These are phyloP conservation scores for Auriscalpium orientale DNA, from an alignment of 768 basidiomycete species.

Conservation along the genomic window DNA sequence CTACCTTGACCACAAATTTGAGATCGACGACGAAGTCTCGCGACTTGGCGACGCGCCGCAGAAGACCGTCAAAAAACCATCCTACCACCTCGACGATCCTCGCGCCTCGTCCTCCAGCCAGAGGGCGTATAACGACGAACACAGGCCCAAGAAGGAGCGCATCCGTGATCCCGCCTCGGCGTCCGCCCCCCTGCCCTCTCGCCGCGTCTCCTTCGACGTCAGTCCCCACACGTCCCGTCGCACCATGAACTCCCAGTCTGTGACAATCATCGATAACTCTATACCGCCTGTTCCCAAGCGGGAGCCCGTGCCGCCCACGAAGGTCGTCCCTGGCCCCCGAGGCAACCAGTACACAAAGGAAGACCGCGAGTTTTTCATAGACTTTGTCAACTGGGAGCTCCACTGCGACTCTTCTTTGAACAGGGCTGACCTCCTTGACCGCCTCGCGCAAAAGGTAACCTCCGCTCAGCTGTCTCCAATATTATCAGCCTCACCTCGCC, in stretches of 20 bases:
- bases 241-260: background rate
- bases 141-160: background rate
- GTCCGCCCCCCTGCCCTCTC: background rate
- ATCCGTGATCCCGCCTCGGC: background rate
- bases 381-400: slow-evolving; percentile 57
- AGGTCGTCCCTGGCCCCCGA: slow-evolving; percentile 31
- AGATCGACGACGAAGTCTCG: slow-evolving; percentile 38
- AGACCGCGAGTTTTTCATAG: slow-evolving; percentile 60
- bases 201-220: background rate
- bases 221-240: background rate
- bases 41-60: slow-evolving; percentile 7
- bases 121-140: background rate
- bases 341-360: slow-evolving; percentile 62
- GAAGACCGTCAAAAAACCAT: slow-evolving; percentile 35
- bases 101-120: background rate
- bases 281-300: slow-evolving; percentile 59
- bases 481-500: background rate
- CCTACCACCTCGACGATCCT: slow-evolving; percentile 1
- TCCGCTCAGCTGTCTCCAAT: background rate
- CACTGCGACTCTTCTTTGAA: slow-evolving; percentile 45
- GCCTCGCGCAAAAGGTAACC: slow-evolving; percentile 49
- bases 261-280: slow-evolving; percentile 26
- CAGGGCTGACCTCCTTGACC: slow-evolving; percentile 45
- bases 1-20: slow-evolving; percentile 61
- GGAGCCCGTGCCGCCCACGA: slow-evolving; percentile 60